These are phyloP conservation scores for Saccharomycopsis selenospora DNA, from an alignment of 805 yeast species.

Conservation along the genomic window DNA sequence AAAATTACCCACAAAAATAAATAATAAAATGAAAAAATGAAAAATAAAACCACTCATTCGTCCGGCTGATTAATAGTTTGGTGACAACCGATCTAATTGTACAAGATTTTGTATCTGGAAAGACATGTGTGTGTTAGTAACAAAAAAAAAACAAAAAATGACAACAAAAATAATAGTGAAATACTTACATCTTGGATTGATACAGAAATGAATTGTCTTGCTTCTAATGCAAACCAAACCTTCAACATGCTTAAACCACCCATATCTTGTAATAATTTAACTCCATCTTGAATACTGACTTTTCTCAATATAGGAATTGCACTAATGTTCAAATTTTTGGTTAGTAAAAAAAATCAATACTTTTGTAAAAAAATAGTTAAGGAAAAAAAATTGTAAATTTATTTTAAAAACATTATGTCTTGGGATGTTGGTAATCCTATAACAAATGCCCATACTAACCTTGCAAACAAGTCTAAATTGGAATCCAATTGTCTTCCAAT, in stretches of 20 bases:
- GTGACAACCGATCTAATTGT: constrained; percentile 59
- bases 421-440: constrained; percentile 29
- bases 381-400: constrained; percentile 4
- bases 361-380: no score
- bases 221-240: constrained; percentile 87
- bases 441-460: constrained; percentile 57
- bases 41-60: not conserved
- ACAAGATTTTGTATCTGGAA: constrained; percentile 43
- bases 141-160: not conserved
- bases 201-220: constrained; percentile 76
- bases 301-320: constrained; percentile 81
- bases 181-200: constrained; percentile 69
- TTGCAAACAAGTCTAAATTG: constrained; percentile 86
- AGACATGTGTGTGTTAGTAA: constrained; percentile 2
- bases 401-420: constrained; percentile 4
- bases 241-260: constrained; percentile 75
- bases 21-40: no score
- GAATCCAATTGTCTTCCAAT: constrained; percentile 94
- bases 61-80: constrained; percentile 39
- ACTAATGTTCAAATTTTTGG: constrained; percentile 34
- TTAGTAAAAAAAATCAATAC: no score
- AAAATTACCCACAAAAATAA: no score
- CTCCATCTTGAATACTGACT: constrained; percentile 65
- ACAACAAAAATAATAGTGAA: no score
- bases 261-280: constrained; percentile 45